Conservation (phyloP, 164 flowering plant species). For the Santalum album region DNA sequence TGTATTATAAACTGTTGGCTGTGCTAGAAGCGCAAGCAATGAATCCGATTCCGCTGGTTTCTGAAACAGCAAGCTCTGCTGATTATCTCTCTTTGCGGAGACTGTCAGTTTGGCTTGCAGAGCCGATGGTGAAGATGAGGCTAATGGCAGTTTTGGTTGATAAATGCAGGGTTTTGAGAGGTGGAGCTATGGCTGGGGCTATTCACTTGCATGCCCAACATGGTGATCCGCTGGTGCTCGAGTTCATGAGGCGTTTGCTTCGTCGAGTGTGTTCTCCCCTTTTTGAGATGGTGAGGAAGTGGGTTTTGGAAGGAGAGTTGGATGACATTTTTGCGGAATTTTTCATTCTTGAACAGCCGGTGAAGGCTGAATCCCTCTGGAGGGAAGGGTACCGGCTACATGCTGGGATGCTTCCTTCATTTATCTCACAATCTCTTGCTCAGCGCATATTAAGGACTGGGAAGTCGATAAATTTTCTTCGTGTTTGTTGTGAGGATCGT, state of each 20-base stretch:
- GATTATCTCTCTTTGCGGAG: conserved; percentile 88
- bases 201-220: conserved; percentile 94
- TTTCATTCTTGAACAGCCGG: conserved; percentile 80
- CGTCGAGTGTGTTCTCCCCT: conserved; percentile 89
- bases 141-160: conserved; percentile 95
- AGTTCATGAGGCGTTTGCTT: conserved; percentile 80
- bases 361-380: conserved; percentile 97
- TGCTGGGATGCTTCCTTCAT: conserved; percentile 84
- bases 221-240: conserved; percentile 87
- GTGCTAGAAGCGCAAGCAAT: conserved; percentile 84
- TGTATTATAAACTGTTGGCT: conserved; percentile 85
- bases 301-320: conserved; percentile 98
- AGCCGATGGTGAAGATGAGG: conserved; percentile 94
- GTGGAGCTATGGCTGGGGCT: conserved; percentile 99
- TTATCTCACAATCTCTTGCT: conserved; percentile 79
- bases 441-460: conserved; percentile 88
- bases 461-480: conserved; percentile 90
- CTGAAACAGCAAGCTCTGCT: conserved; percentile 47
- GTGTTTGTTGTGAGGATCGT: conserved; percentile 95
- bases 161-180: conserved; percentile 70
- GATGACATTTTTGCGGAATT: conserved; percentile 90
- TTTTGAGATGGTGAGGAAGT: conserved; percentile 98
- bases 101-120: conserved; percentile 88
- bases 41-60: conserved; percentile 81
- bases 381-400: conserved; percentile 84